Percentiles rank a stretch among this genome's conserved stretches.
phyloP scores from a whole-genome alignment of 495 filamentous ascomycete species.

The Neurospora sp. region DNA sequence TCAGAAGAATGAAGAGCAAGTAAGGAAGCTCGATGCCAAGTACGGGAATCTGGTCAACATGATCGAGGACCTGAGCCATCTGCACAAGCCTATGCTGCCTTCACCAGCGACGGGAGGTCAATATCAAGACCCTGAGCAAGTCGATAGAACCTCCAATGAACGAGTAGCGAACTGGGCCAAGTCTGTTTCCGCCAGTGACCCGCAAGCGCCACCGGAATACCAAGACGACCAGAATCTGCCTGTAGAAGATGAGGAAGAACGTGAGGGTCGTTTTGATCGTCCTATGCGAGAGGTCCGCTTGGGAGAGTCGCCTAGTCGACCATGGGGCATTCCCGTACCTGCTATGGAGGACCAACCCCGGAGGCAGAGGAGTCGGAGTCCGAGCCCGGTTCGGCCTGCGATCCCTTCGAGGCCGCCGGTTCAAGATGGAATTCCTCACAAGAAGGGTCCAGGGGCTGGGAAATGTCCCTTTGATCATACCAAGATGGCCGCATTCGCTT shows the following conservation, averaged over 20 bases:
- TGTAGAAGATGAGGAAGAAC: slow-evolving; percentile 31
- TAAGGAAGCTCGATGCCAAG: slow-evolving; percentile 78
- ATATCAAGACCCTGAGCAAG: slow-evolving; percentile 32
- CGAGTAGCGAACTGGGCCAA: slow-evolving; percentile 76
- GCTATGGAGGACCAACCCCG: slow-evolving; percentile 7
- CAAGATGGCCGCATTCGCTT: slow-evolving; percentile 17
- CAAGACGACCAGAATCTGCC: slow-evolving; percentile 9
- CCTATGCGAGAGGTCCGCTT: slow-evolving; percentile 73
- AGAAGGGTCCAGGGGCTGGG: slow-evolving; percentile 10
- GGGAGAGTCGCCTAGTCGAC: slow-evolving; percentile 79
- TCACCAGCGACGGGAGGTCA: slow-evolving; percentile 30
- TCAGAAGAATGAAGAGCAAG: slow-evolving; percentile 70
- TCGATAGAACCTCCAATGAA: slow-evolving; percentile 43
- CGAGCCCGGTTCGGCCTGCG: not conserved
- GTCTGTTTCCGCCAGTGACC: slow-evolving; percentile 45
- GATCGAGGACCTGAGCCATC: slow-evolving; percentile 74
- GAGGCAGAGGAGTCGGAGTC: not conserved
- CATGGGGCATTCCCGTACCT: slow-evolving; percentile 83
- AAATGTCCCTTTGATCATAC: slow-evolving; percentile 41
- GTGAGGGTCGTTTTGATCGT: slow-evolving; percentile 63
- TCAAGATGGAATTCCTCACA: slow-evolving; percentile 6
- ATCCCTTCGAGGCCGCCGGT: not conserved
- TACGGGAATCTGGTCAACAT: slow-evolving; percentile 83
- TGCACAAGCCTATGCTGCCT: slow-evolving; percentile 74
- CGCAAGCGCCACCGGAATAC: slow-evolving; percentile 24